phyloP scores from a whole-genome alignment of 1,139 yeast species.

The Wickerhamomyces sp. region DNA sequence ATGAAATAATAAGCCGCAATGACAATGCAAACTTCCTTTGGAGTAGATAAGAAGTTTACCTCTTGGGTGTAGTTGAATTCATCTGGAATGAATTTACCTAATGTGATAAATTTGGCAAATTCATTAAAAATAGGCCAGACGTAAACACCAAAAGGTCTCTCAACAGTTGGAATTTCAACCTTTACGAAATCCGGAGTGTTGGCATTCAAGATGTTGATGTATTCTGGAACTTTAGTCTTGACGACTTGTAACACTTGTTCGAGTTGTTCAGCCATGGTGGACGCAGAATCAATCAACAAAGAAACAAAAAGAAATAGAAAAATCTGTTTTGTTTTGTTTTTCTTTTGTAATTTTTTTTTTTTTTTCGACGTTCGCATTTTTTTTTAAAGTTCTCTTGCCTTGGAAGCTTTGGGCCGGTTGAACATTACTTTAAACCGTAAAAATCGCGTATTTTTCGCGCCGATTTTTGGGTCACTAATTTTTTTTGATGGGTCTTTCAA shows the following conservation, averaged over 20 bases:
- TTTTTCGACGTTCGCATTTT: conserved; percentile 4
- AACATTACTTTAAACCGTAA: no score
- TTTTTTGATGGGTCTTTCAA: no score
- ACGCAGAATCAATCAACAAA: not conserved
- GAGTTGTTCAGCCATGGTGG: conserved; percentile 6
- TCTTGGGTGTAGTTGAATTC: conserved; percentile 54
- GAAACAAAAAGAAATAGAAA: not conserved
- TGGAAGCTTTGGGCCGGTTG: no score
- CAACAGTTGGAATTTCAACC: conserved; percentile 37
- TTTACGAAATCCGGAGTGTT: conserved; percentile 20
- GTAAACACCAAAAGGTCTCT: conserved; percentile 59
- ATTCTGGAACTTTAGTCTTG: conserved; percentile 16
- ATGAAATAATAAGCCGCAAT: conserved; percentile 58
- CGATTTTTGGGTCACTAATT: no score
- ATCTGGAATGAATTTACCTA: conserved; percentile 53
- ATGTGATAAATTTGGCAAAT: conserved; percentile 37
- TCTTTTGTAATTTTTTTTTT: conserved; percentile 8
- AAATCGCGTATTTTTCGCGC: no score
- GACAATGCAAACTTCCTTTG: conserved; percentile 51
- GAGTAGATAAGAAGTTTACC: conserved; percentile 53
- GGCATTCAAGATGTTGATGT: conserved; percentile 14
- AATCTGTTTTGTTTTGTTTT: not conserved
- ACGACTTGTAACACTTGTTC: conserved; percentile 9
- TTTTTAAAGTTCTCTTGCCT: no score
- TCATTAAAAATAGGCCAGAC: conserved; percentile 60